A percentile compares a stretch with the other conserved stretches of the same genome.
Conservation (phyloP, 768 basidiomycete species). For the Tricholoma matsutake region DNA sequence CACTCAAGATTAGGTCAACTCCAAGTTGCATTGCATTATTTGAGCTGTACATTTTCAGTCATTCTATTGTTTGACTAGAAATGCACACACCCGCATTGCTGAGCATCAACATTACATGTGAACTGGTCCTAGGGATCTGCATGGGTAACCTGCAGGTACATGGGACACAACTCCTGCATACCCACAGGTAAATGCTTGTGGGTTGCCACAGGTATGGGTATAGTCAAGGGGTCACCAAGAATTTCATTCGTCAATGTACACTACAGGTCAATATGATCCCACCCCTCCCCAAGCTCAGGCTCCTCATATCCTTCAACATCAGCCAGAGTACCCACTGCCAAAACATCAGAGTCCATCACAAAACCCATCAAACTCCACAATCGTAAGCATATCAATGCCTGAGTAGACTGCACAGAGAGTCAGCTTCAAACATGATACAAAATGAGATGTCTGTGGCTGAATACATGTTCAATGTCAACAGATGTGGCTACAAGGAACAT, state of each 20-base stretch:
- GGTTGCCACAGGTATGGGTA: no score
- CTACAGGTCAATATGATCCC: slow-evolving; percentile 26
- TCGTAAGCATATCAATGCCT: slow-evolving; percentile 29
- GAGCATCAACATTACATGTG: no score
- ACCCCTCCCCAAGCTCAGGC: slow-evolving; percentile 1
- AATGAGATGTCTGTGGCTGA: slow-evolving; percentile 21
- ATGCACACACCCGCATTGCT: no score
- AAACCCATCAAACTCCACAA: slow-evolving; percentile 24
- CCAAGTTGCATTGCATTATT: no score
- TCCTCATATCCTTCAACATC: slow-evolving; percentile 5
- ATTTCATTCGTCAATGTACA: slow-evolving; percentile 18
- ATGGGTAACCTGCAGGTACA: no score
- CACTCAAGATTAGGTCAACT: no score
- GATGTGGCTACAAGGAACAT: no score
- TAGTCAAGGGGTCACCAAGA: background rate
- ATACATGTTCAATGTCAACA: no score
- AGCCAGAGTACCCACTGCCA: background rate
- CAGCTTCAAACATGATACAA: slow-evolving; percentile 25
- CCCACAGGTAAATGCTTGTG: background rate
- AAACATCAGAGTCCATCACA: slow-evolving; percentile 22
- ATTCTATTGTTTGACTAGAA: no score
- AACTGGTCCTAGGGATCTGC: no score
- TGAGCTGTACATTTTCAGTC: no score
- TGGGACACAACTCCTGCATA: slow-evolving; percentile 16
- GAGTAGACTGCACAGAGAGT: slow-evolving; percentile 25